Conservation (phyloP, 2,329 filamentous ascomycete genomes). For the Ophiostoma australiae region DNA sequence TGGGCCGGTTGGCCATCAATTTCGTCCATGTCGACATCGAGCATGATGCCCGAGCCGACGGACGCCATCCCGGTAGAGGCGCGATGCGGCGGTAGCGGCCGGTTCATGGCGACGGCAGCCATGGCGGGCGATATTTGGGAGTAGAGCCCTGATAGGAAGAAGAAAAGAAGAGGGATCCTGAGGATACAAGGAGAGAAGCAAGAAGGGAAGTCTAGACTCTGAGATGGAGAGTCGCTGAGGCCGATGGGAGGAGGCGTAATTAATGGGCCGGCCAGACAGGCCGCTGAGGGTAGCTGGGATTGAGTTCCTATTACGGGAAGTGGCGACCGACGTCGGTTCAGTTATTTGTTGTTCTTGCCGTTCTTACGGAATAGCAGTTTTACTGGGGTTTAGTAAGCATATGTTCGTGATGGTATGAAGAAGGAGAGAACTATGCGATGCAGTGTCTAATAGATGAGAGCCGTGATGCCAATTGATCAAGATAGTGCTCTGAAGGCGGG, state of each 20-base stretch:
- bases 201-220: not conserved
- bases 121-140: constrained; percentile 34
- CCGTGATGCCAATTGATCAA: not conserved
- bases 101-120: constrained; percentile 52
- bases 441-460: not conserved
- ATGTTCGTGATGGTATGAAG: not conserved
- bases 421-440: not conserved
- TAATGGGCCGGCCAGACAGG: not conserved
- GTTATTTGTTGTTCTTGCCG: not conserved
- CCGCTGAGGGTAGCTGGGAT: not conserved
- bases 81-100: constrained; percentile 34
- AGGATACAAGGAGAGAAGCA: not conserved
- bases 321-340: not conserved
- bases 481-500: not conserved
- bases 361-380: not conserved
- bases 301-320: not conserved
- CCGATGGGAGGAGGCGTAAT: not conserved
- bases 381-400: not conserved
- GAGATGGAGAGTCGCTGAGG: not conserved
- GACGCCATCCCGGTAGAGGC: constrained; percentile 34
- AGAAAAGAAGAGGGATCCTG: not conserved
- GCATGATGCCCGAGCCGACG: constrained; percentile 34
- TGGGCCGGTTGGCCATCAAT: constrained; percentile 24
- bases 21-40: constrained; percentile 36
- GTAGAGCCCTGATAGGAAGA: not conserved